These are phyloP conservation scores for Phytophthora hibernalis DNA, from an alignment of 352 stramenopile species.

Conservation along the genomic window DNA sequence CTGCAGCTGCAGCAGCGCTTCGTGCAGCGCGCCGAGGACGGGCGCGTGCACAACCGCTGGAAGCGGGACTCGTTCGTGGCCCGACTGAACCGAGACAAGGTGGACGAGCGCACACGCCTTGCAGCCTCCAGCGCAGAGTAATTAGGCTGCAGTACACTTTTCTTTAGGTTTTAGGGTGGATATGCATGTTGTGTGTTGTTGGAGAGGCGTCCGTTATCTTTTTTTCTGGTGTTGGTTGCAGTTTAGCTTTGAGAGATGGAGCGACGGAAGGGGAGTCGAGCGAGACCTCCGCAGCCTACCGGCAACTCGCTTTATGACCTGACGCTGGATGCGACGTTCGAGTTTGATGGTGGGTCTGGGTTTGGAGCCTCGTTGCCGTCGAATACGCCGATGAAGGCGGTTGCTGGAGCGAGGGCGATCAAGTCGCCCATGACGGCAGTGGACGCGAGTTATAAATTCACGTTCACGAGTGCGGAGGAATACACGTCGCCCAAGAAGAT, in stretches of 20 bases:
- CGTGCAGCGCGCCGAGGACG: conserved; percentile 63
- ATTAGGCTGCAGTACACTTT: not conserved
- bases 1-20: conserved; percentile 59
- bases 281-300: conserved; percentile 6
- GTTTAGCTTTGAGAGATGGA: conserved; percentile 5
- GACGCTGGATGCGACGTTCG: conserved; percentile 65
- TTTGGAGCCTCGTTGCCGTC: conserved; percentile 68
- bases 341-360: conserved; percentile 73
- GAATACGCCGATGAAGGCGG: conserved; percentile 60
- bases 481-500: conserved; percentile 86
- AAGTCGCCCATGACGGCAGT: conserved; percentile 25
- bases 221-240: conserved; percentile 19
- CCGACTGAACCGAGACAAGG: conserved; percentile 81
- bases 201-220: conserved; percentile 19
- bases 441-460: conserved; percentile 58
- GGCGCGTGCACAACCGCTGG: conserved; percentile 59
- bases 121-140: conserved; percentile 31
- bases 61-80: conserved; percentile 85
- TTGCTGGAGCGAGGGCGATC: conserved; percentile 26
- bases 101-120: conserved; percentile 56
- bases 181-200: not conserved
- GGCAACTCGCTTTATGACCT: conserved; percentile 55
- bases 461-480: conserved; percentile 70
- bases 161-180: not conserved
- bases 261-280: not conserved